Conservation (phyloP, 1,139 yeast species). For the Candida sp. region DNA sequence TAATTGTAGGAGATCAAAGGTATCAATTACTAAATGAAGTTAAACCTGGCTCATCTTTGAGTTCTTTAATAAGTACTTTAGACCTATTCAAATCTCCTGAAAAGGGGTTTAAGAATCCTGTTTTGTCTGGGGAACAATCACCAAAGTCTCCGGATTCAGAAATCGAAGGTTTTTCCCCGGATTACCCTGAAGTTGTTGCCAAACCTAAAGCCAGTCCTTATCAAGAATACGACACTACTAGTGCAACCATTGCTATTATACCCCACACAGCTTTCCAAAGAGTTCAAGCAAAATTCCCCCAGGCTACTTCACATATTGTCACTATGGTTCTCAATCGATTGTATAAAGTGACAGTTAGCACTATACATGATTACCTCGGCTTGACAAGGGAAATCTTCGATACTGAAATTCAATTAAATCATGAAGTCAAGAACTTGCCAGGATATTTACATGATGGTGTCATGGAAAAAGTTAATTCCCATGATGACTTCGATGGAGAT, state of each 20-base stretch:
- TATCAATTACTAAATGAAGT: conserved; percentile 83
- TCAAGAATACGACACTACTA: conserved; percentile 12
- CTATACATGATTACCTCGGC: conserved; percentile 85
- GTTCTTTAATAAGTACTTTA: conserved; percentile 77
- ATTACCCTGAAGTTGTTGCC: conserved; percentile 50
- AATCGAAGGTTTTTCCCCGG: not conserved
- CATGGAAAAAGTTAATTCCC: conserved; percentile 33
- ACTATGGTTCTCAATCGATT: conserved; percentile 87
- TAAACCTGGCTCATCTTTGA: conserved; percentile 80
- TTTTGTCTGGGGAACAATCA: no score
- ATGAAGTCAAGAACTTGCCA: conserved; percentile 46
- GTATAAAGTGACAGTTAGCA: conserved; percentile 87
- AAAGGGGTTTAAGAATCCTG: not conserved
- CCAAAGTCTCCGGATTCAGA: conserved; percentile 2
- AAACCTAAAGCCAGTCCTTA: conserved; percentile 43
- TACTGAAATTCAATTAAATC: conserved; percentile 69
- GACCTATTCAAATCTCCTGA: conserved; percentile 44
- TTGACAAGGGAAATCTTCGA: conserved; percentile 78
- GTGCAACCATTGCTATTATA: conserved; percentile 87
- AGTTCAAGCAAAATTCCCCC: conserved; percentile 74
- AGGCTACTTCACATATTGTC: conserved; percentile 89
- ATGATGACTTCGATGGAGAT: not conserved
- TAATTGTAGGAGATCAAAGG: conserved; percentile 42
- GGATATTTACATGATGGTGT: conserved; percentile 59
- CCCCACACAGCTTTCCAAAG: conserved; percentile 81